Evolutionary conservation across 805 yeast genomes (phyloP).

Genomic region (Candida golubevii): DNA sequence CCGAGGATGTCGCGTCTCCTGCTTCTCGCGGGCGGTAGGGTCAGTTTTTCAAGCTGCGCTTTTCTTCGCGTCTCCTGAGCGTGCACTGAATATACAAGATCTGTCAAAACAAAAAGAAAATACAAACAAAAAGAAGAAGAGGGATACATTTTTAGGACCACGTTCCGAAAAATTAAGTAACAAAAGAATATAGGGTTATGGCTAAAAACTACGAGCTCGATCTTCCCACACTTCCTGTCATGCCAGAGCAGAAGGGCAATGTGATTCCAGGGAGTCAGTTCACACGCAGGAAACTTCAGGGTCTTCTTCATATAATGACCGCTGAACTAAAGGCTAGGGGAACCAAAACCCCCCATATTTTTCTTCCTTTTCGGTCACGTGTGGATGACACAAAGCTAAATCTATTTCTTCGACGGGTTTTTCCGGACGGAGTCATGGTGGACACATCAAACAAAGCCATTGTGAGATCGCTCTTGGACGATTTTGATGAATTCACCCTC

Average conservation of each 20-base stretch:
- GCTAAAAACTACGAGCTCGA: slow-evolving; percentile 9
- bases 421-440: slow-evolving; percentile 53
- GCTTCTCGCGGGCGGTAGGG: no score
- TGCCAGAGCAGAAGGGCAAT: slow-evolving; percentile 5
- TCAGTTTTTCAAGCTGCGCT: no score
- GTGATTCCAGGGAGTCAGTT: slow-evolving; percentile 35
- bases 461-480: slow-evolving; percentile 43
- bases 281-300: slow-evolving; percentile 61
- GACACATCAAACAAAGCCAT: slow-evolving; percentile 26
- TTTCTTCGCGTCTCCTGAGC: no score
- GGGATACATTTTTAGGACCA: no score
- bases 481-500: slow-evolving; percentile 61
- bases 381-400: slow-evolving; percentile 58
- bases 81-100: no score
- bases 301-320: slow-evolving; percentile 65
- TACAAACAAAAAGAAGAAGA: no score
- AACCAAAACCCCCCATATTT: slow-evolving; percentile 64
- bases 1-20: no score
- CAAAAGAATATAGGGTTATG: background rate
- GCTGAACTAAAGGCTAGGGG: slow-evolving; percentile 59
- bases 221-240: slow-evolving; percentile 14
- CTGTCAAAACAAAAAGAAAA: no score
- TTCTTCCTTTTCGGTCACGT: slow-evolving; percentile 75
- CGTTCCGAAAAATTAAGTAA: no score
- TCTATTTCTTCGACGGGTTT: slow-evolving; percentile 50